These are phyloP conservation scores for Candida glaebosa DNA, from an alignment of 805 yeast genomes.

Conservation along the genomic window DNA sequence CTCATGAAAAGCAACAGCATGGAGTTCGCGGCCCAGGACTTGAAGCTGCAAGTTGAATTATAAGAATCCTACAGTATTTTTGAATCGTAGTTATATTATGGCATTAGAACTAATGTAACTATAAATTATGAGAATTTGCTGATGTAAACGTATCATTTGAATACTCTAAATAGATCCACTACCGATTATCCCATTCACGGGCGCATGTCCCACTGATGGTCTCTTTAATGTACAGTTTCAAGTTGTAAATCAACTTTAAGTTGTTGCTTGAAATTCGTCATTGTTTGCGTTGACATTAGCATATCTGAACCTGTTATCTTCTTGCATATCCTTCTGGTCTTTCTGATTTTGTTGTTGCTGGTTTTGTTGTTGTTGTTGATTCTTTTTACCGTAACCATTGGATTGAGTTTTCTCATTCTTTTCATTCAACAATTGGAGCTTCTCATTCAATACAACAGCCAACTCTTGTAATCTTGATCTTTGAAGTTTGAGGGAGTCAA, in stretches of 20 bases:
- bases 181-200: too few species aligned
- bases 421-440: slow-evolving; percentile 72
- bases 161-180: too few species aligned
- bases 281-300: slow-evolving; percentile 42
- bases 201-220: too few species aligned
- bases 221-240: slow-evolving; percentile 1
- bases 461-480: slow-evolving; percentile 82
- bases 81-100: neutral
- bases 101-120: neutral
- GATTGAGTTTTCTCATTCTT: slow-evolving; percentile 81
- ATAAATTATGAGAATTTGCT: neutral
- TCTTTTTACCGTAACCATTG: slow-evolving; percentile 59
- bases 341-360: slow-evolving; percentile 28
- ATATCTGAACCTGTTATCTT: slow-evolving; percentile 39
- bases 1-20: too few species aligned
- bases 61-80: neutral
- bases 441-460: slow-evolving; percentile 80
- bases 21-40: too few species aligned
- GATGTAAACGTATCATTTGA: neutral
- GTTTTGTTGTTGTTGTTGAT: slow-evolving; percentile 27
- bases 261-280: slow-evolving; percentile 41
- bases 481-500: slow-evolving; percentile 68
- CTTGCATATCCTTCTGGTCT: slow-evolving; percentile 23
- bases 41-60: neutral
- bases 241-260: slow-evolving; percentile 10